Percentiles rank a stretch among this genome's conserved stretches.
Conservation (phyloP, 768 basidiomycete species). For the Termitomyces sp. region DNA sequence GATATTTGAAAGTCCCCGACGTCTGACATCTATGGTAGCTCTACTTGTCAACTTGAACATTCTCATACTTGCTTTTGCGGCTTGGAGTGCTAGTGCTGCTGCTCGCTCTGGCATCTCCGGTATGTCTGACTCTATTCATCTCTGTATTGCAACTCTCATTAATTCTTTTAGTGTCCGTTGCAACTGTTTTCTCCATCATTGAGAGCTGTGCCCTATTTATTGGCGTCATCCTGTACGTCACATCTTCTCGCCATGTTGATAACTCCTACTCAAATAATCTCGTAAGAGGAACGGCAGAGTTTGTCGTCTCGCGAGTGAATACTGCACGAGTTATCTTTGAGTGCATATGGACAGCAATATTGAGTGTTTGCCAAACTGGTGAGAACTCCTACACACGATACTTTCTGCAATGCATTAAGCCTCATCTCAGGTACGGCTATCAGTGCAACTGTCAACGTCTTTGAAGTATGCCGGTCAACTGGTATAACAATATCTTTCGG, state of each 20-base stretch:
- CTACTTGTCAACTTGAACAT: constrained; percentile 49
- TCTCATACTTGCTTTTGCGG: constrained; percentile 50
- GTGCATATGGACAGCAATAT: constrained; percentile 49
- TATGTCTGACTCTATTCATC: constrained; percentile 15
- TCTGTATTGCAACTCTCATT: not conserved
- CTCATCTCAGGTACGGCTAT: constrained; percentile 42
- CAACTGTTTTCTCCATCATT: constrained; percentile 45
- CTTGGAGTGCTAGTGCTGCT: constrained; percentile 50
- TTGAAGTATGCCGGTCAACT: constrained; percentile 23
- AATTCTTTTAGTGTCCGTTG: constrained; percentile 35
- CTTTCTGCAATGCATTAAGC: not conserved
- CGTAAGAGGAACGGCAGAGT: constrained; percentile 33
- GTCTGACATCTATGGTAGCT: constrained; percentile 23
- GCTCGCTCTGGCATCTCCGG: constrained; percentile 31
- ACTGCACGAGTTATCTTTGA: constrained; percentile 47
- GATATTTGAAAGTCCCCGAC: not conserved
- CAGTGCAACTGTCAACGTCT: constrained; percentile 40
- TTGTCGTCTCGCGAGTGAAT: constrained; percentile 29
- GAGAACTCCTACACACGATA: constrained; percentile 14
- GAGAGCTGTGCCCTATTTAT: constrained; percentile 37
- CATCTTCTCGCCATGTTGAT: not conserved
- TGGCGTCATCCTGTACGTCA: constrained; percentile 31
- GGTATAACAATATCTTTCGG: constrained; percentile 24
- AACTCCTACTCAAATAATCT: not conserved
- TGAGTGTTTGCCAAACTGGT: constrained; percentile 52